Evolutionary conservation across 139 green algal species (phyloP), one percentile per base, ranked within the genome.

Genomic region (Micractinium sp.): DNA sequence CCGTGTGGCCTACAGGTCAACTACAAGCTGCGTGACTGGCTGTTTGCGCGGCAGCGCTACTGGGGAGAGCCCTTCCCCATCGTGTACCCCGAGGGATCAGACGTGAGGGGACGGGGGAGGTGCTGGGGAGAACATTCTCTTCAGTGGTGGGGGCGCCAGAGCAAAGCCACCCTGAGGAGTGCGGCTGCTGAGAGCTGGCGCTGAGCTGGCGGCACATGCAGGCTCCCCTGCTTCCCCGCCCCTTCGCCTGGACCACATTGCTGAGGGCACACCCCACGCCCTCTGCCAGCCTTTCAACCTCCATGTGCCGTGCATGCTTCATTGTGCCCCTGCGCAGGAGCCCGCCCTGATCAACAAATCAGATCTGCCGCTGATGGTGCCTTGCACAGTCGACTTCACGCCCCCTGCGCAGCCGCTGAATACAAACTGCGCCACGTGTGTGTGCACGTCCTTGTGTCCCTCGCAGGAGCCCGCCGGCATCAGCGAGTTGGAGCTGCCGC

Each of bases 1-100:
- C 47, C 47, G 47, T 56, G 63, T 71, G 63, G 63, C 18, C 56
- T 74, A 16, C 91, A 98, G 89, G 93, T 98, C 84, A 99, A 99
- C 92, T 99, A 97, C 95, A 99, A 99, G 92, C 95, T 99, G 77
- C 92, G 97, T 1, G 98, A 99, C 94, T 99, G 98, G 98, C 94
- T 99, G 81, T 99, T 99, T 92, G 97, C 98, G 3, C 93, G 98
- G 53, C 98, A 99, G 94, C 93, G 98, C 15, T 99, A 99, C 93
- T 99, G 98, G 98, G 98, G 98, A 1, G 98, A 99, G 92, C 98
- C 98, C 41, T 99, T 99, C 93, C 98, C 98, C n/a, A 92, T 99
- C 14, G 90, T 99, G 41, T 98, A 95, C 90, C 87, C 92, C 0
- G 94, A 97, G 75, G 94, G 88, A 41, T 94, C 86, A 36, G 92